phyloP scores from a whole-genome alignment of 768 basidiomycete species.

The Boletales sp. region DNA sequence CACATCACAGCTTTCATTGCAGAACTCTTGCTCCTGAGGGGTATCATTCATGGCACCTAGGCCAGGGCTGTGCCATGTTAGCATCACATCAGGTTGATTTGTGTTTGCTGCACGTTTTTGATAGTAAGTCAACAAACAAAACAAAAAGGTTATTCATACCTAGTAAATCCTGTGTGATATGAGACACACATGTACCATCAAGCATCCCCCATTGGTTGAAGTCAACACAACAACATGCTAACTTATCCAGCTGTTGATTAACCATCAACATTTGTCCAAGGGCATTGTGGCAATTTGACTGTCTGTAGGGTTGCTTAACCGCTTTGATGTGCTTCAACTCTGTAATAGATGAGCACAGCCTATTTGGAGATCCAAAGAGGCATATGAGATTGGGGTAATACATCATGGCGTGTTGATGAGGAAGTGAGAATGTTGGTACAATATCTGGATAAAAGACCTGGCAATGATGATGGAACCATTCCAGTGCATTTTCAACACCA shows the following conservation, averaged over 20 bases:
- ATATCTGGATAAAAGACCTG: slow-evolving; percentile 16
- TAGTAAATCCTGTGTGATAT: not conserved
- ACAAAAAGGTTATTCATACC: too few relatives aligned
- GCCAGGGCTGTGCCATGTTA: too few relatives aligned
- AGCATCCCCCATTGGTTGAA: slow-evolving; percentile 5
- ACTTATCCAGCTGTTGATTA: slow-evolving; percentile 29
- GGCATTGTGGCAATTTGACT: slow-evolving; percentile 16
- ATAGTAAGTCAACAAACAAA: too few relatives aligned
- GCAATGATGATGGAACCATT: slow-evolving; percentile 18
- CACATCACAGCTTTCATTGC: too few relatives aligned
- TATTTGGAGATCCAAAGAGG: slow-evolving; percentile 31
- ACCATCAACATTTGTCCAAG: slow-evolving; percentile 30
- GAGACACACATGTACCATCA: slow-evolving; percentile 17
- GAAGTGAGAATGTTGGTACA: slow-evolving; percentile 22
- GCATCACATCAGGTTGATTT: too few relatives aligned
- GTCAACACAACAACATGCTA: not conserved
- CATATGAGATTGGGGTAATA: slow-evolving; percentile 26
- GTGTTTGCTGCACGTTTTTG: too few relatives aligned
- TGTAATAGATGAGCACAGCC: slow-evolving; percentile 35
- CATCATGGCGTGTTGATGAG: slow-evolving; percentile 28
- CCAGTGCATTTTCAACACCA: slow-evolving; percentile 14
- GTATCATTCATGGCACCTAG: too few relatives aligned
- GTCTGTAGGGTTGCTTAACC: slow-evolving; percentile 27
- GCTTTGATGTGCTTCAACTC: slow-evolving; percentile 36
- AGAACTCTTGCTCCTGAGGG: too few relatives aligned